Evolutionary conservation across 805 yeast species (phyloP), one percentile per base, ranked within the genome.

Genomic region (Blastobotrys chiropterorum): DNA sequence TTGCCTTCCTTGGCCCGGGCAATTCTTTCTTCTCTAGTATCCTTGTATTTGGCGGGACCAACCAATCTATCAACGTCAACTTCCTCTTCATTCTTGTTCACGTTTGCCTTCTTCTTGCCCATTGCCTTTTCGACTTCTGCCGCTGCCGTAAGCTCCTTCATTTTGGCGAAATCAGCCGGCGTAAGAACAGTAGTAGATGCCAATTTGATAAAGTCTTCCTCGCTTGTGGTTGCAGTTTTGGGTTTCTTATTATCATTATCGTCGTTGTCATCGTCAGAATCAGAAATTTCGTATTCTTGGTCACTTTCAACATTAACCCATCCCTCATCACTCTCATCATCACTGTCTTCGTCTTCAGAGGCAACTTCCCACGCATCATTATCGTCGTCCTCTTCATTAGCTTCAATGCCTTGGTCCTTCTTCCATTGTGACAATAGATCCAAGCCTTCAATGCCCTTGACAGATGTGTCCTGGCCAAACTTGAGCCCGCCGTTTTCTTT

Each of bases 131-230:
- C 86, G 47, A 90, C 77, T 59, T 97, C 97, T 3, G 96, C 96
- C 68, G 86, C 83, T 15, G 81, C 75, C 63, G 82, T 80, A 61
- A 94, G 78, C 69, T 94, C 97, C 63, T 92, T 92, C 62, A 94
- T 76, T 70, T 92, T 92, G 56, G 96, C 96, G 66, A 90, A 94
- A 73, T 94, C 99, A 0, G 98, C 97, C 19, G 99, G 99, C 0
- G 99, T 94, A 60, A 94, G 77, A 55, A 94, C 85, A 60, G 86
- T 81, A 47, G 81, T 78, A n/a, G 86, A 77, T 39, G 83, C 85
- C 57, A 88, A 81, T 51, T 75, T 72, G 72, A 77, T 76, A n/a
- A 77, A 72, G 17, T 73, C 73, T 19, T 56, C 56, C 30, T 55
- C 59, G 26, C 74, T 62, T 59, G 71, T 65, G 51, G 71, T 46